A percentile compares a stretch with the other conserved stretches of the same genome.
phyloP scores from a whole-genome alignment of 306 rosid genomes.

The Cucumis sativus region DNA sequence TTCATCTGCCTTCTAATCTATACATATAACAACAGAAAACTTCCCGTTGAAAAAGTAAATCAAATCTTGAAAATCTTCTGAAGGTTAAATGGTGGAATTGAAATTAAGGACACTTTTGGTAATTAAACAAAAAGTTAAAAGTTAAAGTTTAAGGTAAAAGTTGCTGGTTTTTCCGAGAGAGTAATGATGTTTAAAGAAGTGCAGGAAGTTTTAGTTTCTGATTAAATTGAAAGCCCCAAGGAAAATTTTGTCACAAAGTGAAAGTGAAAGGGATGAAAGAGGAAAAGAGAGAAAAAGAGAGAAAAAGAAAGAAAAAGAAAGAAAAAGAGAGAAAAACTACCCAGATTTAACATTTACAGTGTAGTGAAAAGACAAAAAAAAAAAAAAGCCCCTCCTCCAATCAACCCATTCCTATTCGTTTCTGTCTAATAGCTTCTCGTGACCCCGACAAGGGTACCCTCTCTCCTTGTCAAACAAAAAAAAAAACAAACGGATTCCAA shows the following conservation, averaged over 20 bases:
- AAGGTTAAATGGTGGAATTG: too few relatives aligned
- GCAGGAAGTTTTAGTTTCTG: not conserved
- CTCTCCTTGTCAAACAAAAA: not conserved
- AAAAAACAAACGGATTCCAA: not conserved
- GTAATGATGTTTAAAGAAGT: not conserved
- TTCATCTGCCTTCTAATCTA: too few relatives aligned
- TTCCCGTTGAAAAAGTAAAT: too few relatives aligned
- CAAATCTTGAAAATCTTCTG: too few relatives aligned
- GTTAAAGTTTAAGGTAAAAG: too few relatives aligned
- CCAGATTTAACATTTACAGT: conserved; percentile 8
- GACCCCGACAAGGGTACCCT: conserved; percentile 2
- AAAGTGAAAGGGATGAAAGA: not conserved
- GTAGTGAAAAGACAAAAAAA: conserved; percentile 4
- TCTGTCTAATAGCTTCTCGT: conserved; percentile 1
- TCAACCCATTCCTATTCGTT: not conserved
- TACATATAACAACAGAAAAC: too few relatives aligned
- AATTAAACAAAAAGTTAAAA: too few relatives aligned
- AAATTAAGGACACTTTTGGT: too few relatives aligned
- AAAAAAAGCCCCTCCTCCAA: not conserved
- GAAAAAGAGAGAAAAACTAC: not conserved
- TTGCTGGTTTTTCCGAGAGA: not conserved
- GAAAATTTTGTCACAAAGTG: not conserved
- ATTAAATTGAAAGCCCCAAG: not conserved
- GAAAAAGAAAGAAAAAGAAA: not conserved
- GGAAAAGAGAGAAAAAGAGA: not conserved